A percentile compares a stretch with the other conserved stretches of the same genome.
phyloP scores from a whole-genome alignment of 177 flowering plant species.

The Vitis hybrid region DNA sequence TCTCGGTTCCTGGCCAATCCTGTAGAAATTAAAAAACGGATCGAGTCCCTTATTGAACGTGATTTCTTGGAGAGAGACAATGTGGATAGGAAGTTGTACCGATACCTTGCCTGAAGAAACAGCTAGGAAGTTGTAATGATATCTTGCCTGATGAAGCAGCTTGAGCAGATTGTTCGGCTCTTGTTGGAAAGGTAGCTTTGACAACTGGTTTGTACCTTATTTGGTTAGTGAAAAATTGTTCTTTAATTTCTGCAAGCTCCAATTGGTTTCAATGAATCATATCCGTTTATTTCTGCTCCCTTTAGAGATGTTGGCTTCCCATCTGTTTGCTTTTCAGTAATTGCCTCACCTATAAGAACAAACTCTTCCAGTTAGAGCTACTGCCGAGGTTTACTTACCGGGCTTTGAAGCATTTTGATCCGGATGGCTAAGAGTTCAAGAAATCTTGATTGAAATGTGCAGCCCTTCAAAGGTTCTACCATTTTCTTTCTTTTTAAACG shows the following conservation, averaged over 20 bases:
- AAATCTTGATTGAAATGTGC: too few relatives aligned
- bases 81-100: conserved; percentile 67
- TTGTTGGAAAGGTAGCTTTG: conserved; percentile 14
- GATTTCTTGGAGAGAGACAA: conserved; percentile 89
- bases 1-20: conserved; percentile 82
- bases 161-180: background rate
- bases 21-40: conserved; percentile 81
- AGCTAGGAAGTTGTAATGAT: too few relatives aligned
- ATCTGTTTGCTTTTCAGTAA: too few relatives aligned
- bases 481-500: too few relatives aligned
- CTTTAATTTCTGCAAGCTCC: conserved; percentile 16
- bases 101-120: conserved; percentile 71
- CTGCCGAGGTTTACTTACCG: too few relatives aligned
- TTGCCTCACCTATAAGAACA: too few relatives aligned
- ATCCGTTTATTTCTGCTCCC: conserved; percentile 3
- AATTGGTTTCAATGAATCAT: conserved; percentile 9
- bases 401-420: too few relatives aligned
- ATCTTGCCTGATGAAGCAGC: background rate
- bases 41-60: conserved; percentile 87
- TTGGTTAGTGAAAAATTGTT: conserved; percentile 18
- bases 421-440: too few relatives aligned
- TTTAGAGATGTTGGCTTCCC: too few relatives aligned
- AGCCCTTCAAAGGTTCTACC: too few relatives aligned
- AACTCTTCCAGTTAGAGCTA: too few relatives aligned
- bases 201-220: conserved; percentile 17